phyloP scores from a whole-genome alignment of 164 flowering plant genomes.

The Taxillus chinensis region DNA sequence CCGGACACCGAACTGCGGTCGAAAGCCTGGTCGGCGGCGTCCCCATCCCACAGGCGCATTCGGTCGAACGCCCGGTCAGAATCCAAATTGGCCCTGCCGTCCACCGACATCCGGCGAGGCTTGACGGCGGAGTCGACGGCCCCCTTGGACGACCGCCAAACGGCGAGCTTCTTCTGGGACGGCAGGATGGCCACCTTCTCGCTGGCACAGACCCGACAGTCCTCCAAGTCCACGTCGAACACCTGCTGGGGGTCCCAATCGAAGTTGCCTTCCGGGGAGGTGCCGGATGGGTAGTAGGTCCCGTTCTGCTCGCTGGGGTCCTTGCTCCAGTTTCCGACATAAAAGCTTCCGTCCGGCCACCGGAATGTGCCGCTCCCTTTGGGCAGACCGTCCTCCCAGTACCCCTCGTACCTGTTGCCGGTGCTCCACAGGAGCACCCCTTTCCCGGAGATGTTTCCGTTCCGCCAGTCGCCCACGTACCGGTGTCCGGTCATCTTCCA shows the following conservation, averaged over 20 bases:
- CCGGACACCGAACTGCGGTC: slow-evolving; percentile 16
- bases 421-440: slow-evolving; percentile 55
- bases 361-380: slow-evolving; percentile 55
- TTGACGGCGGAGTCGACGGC: slow-evolving; percentile 18
- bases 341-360: slow-evolving; percentile 60
- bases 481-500: slow-evolving; percentile 46
- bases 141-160: slow-evolving; percentile 48
- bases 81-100: slow-evolving; percentile 37
- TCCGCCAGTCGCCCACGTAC: slow-evolving; percentile 63
- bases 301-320: slow-evolving; percentile 50
- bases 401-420: slow-evolving; percentile 62
- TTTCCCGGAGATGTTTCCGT: slow-evolving; percentile 49
- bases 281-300: slow-evolving; percentile 34
- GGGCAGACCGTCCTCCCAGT: slow-evolving; percentile 65
- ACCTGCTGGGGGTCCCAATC: slow-evolving; percentile 76
- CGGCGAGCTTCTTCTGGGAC: slow-evolving; percentile 67
- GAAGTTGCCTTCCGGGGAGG: slow-evolving; percentile 15
- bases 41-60: slow-evolving; percentile 34
- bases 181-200: slow-evolving; percentile 67
- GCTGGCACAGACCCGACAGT: slow-evolving; percentile 38
- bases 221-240: slow-evolving; percentile 34
- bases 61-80: slow-evolving; percentile 29
- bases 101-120: slow-evolving; percentile 57
- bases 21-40: slow-evolving; percentile 3
- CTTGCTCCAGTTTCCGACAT: slow-evolving; percentile 63